phyloP scores from a whole-genome alignment of 768 basidiomycete species.

The Pleurotus eryngii region DNA sequence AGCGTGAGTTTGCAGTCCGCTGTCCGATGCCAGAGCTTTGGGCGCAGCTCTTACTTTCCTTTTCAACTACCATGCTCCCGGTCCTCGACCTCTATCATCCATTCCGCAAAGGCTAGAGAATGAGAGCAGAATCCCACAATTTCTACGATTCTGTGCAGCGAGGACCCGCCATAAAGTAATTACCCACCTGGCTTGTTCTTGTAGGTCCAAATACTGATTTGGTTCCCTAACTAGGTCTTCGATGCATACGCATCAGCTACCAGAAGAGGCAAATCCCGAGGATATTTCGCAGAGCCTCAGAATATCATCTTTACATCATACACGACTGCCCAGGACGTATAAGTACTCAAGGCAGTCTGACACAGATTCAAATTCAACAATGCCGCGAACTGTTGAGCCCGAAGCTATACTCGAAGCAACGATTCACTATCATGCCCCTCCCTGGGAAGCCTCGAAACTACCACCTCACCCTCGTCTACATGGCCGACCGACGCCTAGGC shows the following conservation, averaged over 20 bases:
- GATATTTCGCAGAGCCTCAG: constrained; percentile 72
- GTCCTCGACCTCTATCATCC: constrained; percentile 18
- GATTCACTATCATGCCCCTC: constrained; percentile 47
- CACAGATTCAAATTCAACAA: constrained; percentile 48
- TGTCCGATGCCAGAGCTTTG: not conserved
- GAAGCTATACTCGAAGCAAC: constrained; percentile 63
- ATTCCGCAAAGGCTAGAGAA: constrained; percentile 37
- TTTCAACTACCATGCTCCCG: constrained; percentile 25
- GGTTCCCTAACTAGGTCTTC: constrained; percentile 17
- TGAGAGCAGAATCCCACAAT: constrained; percentile 34
- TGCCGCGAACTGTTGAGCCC: constrained; percentile 59
- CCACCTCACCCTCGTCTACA: constrained; percentile 40
- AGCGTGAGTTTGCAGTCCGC: constrained; percentile 1
- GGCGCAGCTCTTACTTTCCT: not conserved
- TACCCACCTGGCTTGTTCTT: constrained; percentile 22
- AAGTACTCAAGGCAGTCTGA: constrained; percentile 38
- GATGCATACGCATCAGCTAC: constrained; percentile 25
- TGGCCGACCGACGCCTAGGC: constrained; percentile 44
- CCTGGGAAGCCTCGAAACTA: constrained; percentile 7
- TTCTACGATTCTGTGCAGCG: constrained; percentile 56
- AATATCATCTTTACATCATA: constrained; percentile 45
- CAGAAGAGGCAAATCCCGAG: constrained; percentile 57
- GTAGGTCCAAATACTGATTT: constrained; percentile 24
- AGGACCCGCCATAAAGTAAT: constrained; percentile 25
- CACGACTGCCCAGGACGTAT: constrained; percentile 29